Evolutionary conservation across 805 yeast species (phyloP).

Genomic region (Starmerella vaccinii): DNA sequence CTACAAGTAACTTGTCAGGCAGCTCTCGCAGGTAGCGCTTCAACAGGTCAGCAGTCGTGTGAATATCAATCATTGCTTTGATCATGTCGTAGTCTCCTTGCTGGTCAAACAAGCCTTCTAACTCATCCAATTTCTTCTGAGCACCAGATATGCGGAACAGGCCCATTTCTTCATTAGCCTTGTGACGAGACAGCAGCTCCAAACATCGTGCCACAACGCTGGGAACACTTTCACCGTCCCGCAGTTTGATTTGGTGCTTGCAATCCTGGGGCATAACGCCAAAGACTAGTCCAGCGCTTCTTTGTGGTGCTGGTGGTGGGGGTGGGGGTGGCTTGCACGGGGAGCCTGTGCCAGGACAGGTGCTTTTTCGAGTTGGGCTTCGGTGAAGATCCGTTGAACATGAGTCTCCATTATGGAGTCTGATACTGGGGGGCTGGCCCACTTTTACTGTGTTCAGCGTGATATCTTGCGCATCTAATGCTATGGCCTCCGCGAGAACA

Average conservation of each 20-base stretch:
- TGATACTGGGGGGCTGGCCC: background rate
- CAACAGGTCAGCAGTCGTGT: constrained; percentile 76
- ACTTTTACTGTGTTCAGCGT: background rate
- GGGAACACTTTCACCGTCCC: constrained; percentile 47
- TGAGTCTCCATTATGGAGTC: background rate
- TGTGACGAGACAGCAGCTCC: constrained; percentile 50
- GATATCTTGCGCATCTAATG: background rate
- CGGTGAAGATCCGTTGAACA: background rate
- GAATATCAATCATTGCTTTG: constrained; percentile 44
- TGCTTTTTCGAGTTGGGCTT: too few species aligned
- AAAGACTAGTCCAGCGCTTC: background rate
- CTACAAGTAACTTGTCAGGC: constrained; percentile 45
- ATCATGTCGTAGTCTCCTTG: constrained; percentile 23
- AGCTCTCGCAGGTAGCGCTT: constrained; percentile 73
- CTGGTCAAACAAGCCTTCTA: constrained; percentile 54
- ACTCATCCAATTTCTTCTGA: constrained; percentile 54
- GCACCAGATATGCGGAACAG: constrained; percentile 67
- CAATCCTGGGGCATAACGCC: constrained; percentile 12
- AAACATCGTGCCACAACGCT: constrained; percentile 68
- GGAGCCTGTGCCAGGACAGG: too few species aligned
- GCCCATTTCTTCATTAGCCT: constrained; percentile 81
- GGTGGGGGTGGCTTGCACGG: too few species aligned
- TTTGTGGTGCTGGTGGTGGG: background rate
- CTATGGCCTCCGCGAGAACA: background rate
- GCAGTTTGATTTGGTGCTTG: constrained; percentile 51